Evolutionary conservation across 2,329 filamentous ascomycete genomes (phyloP), one percentile per base, ranked within the genome.

Genomic region (Helotiales sp.): DNA sequence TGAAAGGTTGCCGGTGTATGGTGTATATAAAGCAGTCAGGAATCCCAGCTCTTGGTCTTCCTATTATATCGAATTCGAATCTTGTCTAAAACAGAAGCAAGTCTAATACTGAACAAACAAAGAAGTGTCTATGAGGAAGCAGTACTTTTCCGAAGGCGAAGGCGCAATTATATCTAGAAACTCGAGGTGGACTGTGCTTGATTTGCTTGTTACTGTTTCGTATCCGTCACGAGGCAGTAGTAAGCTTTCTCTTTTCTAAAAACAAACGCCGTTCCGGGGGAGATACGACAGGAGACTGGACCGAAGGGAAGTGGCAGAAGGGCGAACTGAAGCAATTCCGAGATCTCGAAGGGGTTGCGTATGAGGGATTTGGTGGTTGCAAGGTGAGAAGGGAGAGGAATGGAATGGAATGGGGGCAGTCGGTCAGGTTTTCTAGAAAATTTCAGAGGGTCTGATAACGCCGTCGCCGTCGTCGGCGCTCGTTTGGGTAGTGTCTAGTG

Each of bases 31-130:
- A 54, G 27, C 38, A 59, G 46, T 19, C 22, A 59, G 58, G 62
- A 64, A 66, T 66, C 64, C 65, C 67, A 70, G 67, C 67, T 67
- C 67, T 70, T 69, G 67, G 67, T 69, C 44, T 66, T 66, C 60
- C 66, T 58, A 54, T 54, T 58, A 50, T 58, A 54, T 54, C 57
- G 48, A 57, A 55, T 63, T 55, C 22, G 12, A 31, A 57, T 33
- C 47, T 58, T n/a, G n/a, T n/a, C 57, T 60, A 57, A 58, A 36
- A 34, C 34, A 57, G 17, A 50, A n/a, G 30, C 12, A 48, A 27
- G 29, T 40, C 42, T 31, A 29, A 46, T 31, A 33, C 24, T 17
- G 38, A 38, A 27, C 34, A 54, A 57, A 46, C 50, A 47, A 51
- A 47, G 33, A 50, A 61, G 48, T 55, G 44, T 54, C 31, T 52